Evolutionary conservation across 208 protist species (phyloP), one percentile per base, ranked within the genome.

Genomic region (Acanthamoeba divionensis): DNA sequence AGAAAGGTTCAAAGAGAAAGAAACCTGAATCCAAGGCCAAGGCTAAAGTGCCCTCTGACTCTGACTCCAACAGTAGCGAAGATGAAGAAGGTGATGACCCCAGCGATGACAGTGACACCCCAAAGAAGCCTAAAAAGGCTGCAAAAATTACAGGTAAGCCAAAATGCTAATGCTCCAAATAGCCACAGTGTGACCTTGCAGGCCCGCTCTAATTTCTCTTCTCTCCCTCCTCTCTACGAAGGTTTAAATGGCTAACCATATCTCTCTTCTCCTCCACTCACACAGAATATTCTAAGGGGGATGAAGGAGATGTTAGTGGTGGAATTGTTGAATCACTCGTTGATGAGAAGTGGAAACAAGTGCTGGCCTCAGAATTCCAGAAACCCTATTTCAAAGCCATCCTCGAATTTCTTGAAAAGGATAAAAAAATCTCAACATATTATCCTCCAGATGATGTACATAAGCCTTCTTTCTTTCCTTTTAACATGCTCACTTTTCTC

Each of bases 371-470:
- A 8, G 80, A 89, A 47, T 89, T 89, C 24, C 31, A 89, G 41
- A 89, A 89, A 60, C 80, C 80, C 13, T 89, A 89, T 60, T 89
- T 89, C 80, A 89, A 89, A 44, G 3, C 47, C n/a, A 79, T 89
- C 38, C 41, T 89, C 36, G 8, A 79, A 13, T 65, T 71, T 18
- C 13, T 89, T 12, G 80, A 65, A 1, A n/a, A 79, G 13, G 7
- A 89, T 41, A 26, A 79, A 44, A 63, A 57, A 52, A 57, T 26
- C 18, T 29, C 29, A 10, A 38, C 2, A 9, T 36, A 54, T 26
- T 48, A 48, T 13, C 66, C 66, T 36, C 66, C 66, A 2, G 31
- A 75, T 21, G 41, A 75, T 45, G 66, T 75, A 6, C 38, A 45
- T 1, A 1, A 8, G 31, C 1, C 1, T 36, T 29, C 1, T 36